Evolutionary conservation across 805 yeast species (phyloP).

Genomic region (Grigorovia humatica): DNA sequence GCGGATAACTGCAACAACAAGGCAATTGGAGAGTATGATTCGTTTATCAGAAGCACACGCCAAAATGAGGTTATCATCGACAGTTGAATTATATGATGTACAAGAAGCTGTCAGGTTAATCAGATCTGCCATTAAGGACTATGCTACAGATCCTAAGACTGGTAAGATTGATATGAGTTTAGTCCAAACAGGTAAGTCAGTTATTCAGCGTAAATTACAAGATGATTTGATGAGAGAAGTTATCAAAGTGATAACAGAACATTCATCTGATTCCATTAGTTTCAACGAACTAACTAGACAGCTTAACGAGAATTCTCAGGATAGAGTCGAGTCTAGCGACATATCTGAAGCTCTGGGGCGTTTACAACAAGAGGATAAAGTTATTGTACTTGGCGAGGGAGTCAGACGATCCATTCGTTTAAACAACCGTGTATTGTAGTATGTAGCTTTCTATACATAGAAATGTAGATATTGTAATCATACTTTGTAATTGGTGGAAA

Average conservation of each 20-base stretch:
- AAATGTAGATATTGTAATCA: not conserved
- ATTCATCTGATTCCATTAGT: conserved; percentile 38
- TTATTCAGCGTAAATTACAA: conserved; percentile 69
- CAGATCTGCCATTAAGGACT: conserved; percentile 89
- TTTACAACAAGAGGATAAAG: conserved; percentile 59
- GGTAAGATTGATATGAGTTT: conserved; percentile 97
- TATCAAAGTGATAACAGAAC: conserved; percentile 41
- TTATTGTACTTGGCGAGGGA: conserved; percentile 63
- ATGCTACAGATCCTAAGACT: conserved; percentile 95
- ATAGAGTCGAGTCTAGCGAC: conserved; percentile 60
- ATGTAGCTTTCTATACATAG: not conserved
- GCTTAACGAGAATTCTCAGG: conserved; percentile 50
- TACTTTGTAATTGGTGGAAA: not conserved
- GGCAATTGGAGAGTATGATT: conserved; percentile 94
- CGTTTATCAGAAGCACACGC: conserved; percentile 95
- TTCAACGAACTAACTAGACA: conserved; percentile 49
- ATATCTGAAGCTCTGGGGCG: conserved; percentile 57
- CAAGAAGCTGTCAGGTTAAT: conserved; percentile 88
- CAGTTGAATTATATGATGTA: conserved; percentile 74
- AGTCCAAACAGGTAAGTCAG: conserved; percentile 90
- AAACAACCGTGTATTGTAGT: conserved; percentile 18
- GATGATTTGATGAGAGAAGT: conserved; percentile 63
- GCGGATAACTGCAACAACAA: conserved; percentile 93
- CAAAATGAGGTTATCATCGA: conserved; percentile 71
- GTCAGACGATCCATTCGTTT: conserved; percentile 49